Evolutionary conservation across 805 yeast species (phyloP).

Genomic region (Kluyveromyces siamensis): DNA sequence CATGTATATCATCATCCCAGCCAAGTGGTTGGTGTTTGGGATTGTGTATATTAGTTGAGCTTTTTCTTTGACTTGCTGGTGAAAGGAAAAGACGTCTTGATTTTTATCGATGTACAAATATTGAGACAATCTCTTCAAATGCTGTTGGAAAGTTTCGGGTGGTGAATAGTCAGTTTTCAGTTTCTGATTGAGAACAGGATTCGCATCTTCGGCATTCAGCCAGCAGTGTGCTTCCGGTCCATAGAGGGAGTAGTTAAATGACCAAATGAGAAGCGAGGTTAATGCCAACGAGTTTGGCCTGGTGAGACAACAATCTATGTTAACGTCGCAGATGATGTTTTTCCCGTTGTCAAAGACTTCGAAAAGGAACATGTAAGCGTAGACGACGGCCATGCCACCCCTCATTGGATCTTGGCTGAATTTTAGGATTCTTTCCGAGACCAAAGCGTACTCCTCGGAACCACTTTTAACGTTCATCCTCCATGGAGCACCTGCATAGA

Average conservation of each 20-base stretch:
- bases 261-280: slow-evolving; percentile 36
- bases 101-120: slow-evolving; percentile 24
- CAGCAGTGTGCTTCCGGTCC: slow-evolving; percentile 38
- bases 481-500: slow-evolving; percentile 75
- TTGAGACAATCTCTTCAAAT: slow-evolving; percentile 40
- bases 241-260: slow-evolving; percentile 37
- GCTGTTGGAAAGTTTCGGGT: slow-evolving; percentile 42
- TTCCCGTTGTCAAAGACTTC: slow-evolving; percentile 47
- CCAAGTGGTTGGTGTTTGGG: slow-evolving; percentile 38
- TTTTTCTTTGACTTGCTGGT: slow-evolving; percentile 34
- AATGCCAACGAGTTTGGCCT: slow-evolving; percentile 30
- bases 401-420: slow-evolving; percentile 29
- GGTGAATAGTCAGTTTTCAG: slow-evolving; percentile 18
- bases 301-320: slow-evolving; percentile 40
- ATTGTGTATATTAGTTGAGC: slow-evolving; percentile 34
- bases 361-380: slow-evolving; percentile 51
- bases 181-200: not conserved
- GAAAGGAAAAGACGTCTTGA: slow-evolving; percentile 31
- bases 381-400: slow-evolving; percentile 47
- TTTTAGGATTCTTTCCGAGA: slow-evolving; percentile 35
- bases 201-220: slow-evolving; percentile 10
- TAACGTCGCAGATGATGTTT: slow-evolving; percentile 40
- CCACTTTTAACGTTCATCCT: slow-evolving; percentile 63
- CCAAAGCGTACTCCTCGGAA: slow-evolving; percentile 39
- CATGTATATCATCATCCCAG: slow-evolving; percentile 45